phyloP scores from a whole-genome alignment of 2,329 filamentous ascomycete species.

The Arachnopeziza araneosa region DNA sequence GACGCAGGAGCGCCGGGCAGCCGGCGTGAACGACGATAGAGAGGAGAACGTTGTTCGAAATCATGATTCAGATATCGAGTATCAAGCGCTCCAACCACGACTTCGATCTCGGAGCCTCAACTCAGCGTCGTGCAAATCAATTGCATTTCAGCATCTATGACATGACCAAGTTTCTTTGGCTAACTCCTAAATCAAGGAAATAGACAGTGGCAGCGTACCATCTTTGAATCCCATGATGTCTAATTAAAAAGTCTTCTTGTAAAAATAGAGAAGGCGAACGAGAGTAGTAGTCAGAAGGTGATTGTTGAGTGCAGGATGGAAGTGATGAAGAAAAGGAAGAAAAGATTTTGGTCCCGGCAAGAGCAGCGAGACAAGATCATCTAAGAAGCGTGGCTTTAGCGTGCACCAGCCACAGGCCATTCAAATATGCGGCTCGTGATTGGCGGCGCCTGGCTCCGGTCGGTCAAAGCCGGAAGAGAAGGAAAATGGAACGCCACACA shows the following conservation, averaged over 20 bases:
- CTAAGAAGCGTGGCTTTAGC: constrained; percentile 6
- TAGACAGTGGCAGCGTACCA: constrained; percentile 30
- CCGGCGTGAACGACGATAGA: not conserved
- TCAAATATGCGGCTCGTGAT: not conserved
- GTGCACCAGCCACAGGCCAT: constrained; percentile 6
- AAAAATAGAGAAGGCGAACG: not conserved
- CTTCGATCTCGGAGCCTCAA: not conserved
- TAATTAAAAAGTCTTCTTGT: constrained; percentile 24
- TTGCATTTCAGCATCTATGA: constrained; percentile 17
- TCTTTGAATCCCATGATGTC: constrained; percentile 36
- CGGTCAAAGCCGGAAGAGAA: not conserved
- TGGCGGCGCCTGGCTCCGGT: not conserved
- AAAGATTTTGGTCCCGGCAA: constrained; percentile 5
- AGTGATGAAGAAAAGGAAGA: constrained; percentile 8
- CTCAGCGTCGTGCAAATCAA: constrained; percentile 3
- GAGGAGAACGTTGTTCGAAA: not conserved
- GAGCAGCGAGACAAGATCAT: not conserved
- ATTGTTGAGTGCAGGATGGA: constrained; percentile 1
- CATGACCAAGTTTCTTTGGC: constrained; percentile 9
- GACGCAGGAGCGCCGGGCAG: too few relatives aligned
- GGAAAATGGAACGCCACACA: not conserved
- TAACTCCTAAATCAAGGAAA: not conserved
- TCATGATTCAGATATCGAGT: not conserved
- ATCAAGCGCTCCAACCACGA: not conserved
- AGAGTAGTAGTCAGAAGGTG: not conserved